Conservation (phyloP, 352 stramenopile species). For the Pythium insidiosum region DNA sequence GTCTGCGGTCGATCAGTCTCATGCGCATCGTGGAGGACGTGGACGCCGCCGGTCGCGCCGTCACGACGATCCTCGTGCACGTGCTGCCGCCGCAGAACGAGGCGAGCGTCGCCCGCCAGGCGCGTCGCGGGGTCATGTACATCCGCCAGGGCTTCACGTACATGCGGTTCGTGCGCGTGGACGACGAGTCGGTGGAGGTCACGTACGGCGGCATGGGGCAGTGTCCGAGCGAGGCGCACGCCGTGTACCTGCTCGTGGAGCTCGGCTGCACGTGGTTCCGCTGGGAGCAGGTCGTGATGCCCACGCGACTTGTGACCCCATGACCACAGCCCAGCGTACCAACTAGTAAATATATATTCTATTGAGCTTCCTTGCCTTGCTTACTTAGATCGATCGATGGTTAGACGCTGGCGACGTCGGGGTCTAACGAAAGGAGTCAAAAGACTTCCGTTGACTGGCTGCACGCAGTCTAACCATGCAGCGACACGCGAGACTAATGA, state of each 20-base stretch:
- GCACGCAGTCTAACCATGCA: no score
- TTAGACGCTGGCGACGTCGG: no score
- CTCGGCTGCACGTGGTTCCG: conserved; percentile 29
- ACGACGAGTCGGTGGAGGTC: conserved; percentile 17
- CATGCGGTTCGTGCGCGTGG: conserved; percentile 21
- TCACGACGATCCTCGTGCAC: conserved; percentile 20
- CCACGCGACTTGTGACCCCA: no score
- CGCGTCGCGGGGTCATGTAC: conserved; percentile 24
- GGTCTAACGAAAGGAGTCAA: no score
- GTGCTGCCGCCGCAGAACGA: conserved; percentile 17
- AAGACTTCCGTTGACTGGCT: no score
- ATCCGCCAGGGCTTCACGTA: conserved; percentile 33
- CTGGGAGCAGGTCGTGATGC: conserved; percentile 32
- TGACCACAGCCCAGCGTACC: no score
- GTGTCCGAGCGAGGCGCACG: conserved; percentile 23
- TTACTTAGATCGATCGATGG: no score
- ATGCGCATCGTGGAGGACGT: conserved; percentile 23
- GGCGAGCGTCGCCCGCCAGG: conserved; percentile 15
- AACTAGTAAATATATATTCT: no score
- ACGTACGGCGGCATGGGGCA: conserved; percentile 30
- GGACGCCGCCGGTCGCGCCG: conserved; percentile 18
- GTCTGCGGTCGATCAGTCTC: no score
- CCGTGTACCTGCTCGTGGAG: conserved; percentile 31
- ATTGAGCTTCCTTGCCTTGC: no score
- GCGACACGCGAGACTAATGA: no score